Conservation (phyloP, 805 yeast genomes). For the Candida dendrica region DNA sequence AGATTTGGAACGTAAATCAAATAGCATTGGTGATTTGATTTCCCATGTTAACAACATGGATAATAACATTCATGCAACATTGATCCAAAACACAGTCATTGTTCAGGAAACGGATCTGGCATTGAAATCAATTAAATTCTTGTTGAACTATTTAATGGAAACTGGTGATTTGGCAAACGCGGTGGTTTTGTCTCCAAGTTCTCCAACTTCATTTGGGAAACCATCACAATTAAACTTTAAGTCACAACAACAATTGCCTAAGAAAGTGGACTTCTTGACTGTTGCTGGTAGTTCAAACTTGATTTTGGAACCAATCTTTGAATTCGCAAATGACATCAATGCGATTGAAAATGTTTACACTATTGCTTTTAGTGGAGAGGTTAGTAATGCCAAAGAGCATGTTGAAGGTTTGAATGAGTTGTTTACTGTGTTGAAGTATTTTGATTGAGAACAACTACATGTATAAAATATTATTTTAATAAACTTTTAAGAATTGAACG, state of each 20-base stretch:
- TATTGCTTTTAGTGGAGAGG: slow-evolving; percentile 49
- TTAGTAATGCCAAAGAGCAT: slow-evolving; percentile 55
- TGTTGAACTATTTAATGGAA: slow-evolving; percentile 33
- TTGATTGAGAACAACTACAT: background rate
- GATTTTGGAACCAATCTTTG: slow-evolving; percentile 62
- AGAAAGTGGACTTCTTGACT: slow-evolving; percentile 35
- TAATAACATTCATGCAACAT: slow-evolving; percentile 67
- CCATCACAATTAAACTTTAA: slow-evolving; percentile 5
- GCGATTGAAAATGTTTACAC: slow-evolving; percentile 45
- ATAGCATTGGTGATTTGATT: slow-evolving; percentile 76
- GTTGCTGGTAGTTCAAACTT: slow-evolving; percentile 63
- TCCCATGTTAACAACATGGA: slow-evolving; percentile 77
- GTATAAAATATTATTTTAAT: too few relatives aligned
- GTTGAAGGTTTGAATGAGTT: slow-evolving; percentile 67
- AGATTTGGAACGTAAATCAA: slow-evolving; percentile 53
- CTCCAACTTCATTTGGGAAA: slow-evolving; percentile 19
- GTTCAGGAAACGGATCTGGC: slow-evolving; percentile 62
- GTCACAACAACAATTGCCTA: background rate
- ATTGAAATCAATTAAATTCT: slow-evolving; percentile 46
- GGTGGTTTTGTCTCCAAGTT: slow-evolving; percentile 21
- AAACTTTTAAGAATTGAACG: background rate
- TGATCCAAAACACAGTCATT: slow-evolving; percentile 60
- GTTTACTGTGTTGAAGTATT: slow-evolving; percentile 36
- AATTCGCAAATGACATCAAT: slow-evolving; percentile 39
- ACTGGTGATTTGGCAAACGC: slow-evolving; percentile 13